A percentile compares a stretch with the other conserved stretches of the same genome.
phyloP scores from a whole-genome alignment of 108 stramenopile species.

The Fistulifera solaris region DNA sequence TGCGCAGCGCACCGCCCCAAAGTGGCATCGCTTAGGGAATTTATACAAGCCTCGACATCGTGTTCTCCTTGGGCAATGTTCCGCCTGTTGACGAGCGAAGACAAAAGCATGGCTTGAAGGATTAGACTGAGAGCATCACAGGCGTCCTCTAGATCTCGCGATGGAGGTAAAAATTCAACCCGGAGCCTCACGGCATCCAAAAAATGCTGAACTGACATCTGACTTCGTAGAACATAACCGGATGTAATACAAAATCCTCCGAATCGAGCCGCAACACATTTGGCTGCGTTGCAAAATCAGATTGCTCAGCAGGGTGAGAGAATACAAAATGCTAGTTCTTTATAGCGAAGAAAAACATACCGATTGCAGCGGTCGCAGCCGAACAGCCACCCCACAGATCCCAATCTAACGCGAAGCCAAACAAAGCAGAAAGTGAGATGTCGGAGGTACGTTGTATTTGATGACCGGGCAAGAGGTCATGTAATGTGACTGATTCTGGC shows the following conservation, averaged over 20 bases:
- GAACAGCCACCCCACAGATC: conserved; percentile 50
- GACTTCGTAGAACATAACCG: conserved; percentile 56
- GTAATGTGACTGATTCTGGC: conserved; percentile 10
- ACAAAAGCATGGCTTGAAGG: conserved; percentile 60
- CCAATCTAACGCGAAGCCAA: conserved; percentile 75
- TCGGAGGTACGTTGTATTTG: conserved; percentile 65
- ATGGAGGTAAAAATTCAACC: background rate
- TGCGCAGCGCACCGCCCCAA: conserved; percentile 60
- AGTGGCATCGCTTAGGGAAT: conserved; percentile 62
- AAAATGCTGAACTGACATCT: conserved; percentile 74
- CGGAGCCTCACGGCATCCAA: conserved; percentile 52
- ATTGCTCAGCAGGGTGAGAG: too few species aligned
- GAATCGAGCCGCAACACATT: conserved; percentile 44
- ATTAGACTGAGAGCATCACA: conserved; percentile 35
- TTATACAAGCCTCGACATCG: conserved; percentile 67
- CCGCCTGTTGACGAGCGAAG: conserved; percentile 40
- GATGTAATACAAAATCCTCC: conserved; percentile 31
- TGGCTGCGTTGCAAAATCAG: background rate
- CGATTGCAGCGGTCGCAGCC: too few species aligned
- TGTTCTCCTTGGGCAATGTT: conserved; percentile 70
- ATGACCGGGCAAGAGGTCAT: conserved; percentile 23
- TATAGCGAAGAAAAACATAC: too few species aligned
- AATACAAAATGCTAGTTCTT: too few species aligned
- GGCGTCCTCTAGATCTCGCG: conserved; percentile 26
- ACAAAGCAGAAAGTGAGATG: conserved; percentile 58